These are phyloP conservation scores for Dictyostelium citrinum DNA, from an alignment of 78 protist species.

Conservation along the genomic window DNA sequence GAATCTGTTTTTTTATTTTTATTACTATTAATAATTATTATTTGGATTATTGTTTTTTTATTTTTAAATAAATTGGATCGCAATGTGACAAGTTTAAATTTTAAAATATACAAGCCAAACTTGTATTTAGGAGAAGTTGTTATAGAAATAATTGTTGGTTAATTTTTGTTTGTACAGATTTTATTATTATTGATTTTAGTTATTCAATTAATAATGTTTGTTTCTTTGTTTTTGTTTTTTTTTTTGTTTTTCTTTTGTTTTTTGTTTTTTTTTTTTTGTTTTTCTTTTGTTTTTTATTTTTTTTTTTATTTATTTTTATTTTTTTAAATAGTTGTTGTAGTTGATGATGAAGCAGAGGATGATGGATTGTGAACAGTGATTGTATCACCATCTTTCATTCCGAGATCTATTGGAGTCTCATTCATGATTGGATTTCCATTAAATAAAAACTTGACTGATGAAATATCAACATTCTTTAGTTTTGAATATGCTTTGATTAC, in stretches of 20 bases:
- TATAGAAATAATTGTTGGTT: not conserved
- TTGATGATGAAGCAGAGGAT: not conserved
- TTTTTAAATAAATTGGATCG: not conserved
- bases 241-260: not conserved
- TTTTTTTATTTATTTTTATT: not conserved
- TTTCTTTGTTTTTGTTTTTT: too few species aligned
- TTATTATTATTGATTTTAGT: not conserved
- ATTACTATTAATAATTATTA: too few species aligned
- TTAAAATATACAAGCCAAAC: not conserved
- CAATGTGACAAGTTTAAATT: not conserved
- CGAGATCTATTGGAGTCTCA: not conserved
- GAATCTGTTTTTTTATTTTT: too few species aligned
- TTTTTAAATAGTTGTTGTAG: not conserved
- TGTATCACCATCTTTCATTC: not conserved
- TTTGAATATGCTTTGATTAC: not conserved
- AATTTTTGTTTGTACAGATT: not conserved
- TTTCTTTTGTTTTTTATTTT: not conserved
- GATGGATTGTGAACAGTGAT: not conserved
- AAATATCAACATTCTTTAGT: not conserved
- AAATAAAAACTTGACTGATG: not conserved
- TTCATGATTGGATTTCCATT: not conserved
- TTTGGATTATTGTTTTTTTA: too few species aligned
- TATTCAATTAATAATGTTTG: not conserved
- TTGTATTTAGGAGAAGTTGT: not conserved
- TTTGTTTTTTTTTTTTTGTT: too few species aligned